Evolutionary conservation across 2,329 filamentous ascomycete genomes (phyloP).

Genomic region (Botrytis cinerea): DNA sequence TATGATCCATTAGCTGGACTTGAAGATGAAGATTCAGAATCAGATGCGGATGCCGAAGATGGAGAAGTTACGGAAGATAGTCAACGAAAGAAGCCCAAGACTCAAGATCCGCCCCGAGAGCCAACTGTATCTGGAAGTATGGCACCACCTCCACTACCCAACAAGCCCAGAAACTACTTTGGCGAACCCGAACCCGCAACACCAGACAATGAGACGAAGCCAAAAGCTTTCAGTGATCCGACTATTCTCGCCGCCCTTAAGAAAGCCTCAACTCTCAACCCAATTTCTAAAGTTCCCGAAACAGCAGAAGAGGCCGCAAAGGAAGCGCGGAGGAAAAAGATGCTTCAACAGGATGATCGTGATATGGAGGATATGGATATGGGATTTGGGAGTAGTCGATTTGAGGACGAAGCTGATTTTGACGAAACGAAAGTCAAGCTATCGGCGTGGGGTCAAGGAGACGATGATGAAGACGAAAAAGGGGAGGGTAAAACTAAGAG

Average conservation of each 20-base stretch:
- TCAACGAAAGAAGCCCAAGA: slow-evolving; percentile 28
- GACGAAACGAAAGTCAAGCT: slow-evolving; percentile 68
- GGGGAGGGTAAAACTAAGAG: slow-evolving; percentile 56
- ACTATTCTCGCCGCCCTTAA: slow-evolving; percentile 81
- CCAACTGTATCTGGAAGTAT: slow-evolving; percentile 40
- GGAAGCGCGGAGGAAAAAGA: slow-evolving; percentile 69
- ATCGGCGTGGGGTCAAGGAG: slow-evolving; percentile 62
- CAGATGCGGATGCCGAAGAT: slow-evolving; percentile 47
- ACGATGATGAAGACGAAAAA: slow-evolving; percentile 48
- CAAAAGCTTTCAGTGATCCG: slow-evolving; percentile 67
- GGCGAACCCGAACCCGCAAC: slow-evolving; percentile 55
- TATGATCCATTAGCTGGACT: slow-evolving; percentile 67
- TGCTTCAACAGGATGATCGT: slow-evolving; percentile 72
- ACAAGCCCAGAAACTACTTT: slow-evolving; percentile 60
- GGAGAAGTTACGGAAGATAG: slow-evolving; percentile 45
- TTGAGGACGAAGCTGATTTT: slow-evolving; percentile 84
- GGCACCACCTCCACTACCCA: slow-evolving; percentile 50
- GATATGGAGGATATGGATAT: slow-evolving; percentile 92
- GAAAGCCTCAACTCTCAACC: slow-evolving; percentile 71
- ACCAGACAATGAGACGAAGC: slow-evolving; percentile 41
- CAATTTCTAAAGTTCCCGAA: slow-evolving; percentile 45
- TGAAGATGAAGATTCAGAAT: slow-evolving; percentile 44
- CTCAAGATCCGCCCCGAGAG: slow-evolving; percentile 22
- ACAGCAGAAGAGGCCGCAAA: slow-evolving; percentile 54
- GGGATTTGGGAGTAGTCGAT: slow-evolving; percentile 86